Conservation (phyloP, 2,329 filamentous ascomycete species). For the Fusarium concolor region DNA sequence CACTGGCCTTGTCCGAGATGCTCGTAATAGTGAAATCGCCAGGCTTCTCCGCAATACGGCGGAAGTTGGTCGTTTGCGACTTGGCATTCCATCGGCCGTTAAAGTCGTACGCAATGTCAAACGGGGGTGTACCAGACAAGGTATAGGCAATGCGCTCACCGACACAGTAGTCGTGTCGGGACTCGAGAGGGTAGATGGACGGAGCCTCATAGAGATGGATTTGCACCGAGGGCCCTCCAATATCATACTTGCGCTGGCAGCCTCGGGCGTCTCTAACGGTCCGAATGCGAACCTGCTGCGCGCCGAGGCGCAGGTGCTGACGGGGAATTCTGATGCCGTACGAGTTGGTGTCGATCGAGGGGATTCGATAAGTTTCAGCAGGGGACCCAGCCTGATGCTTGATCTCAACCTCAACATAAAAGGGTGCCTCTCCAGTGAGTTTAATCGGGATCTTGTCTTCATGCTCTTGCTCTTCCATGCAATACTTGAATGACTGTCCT, state of each 20-base stretch:
- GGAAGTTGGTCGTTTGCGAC: constrained; percentile 84
- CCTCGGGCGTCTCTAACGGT: constrained; percentile 89
- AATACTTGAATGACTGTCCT: constrained; percentile 95
- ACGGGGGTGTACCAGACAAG: constrained; percentile 89
- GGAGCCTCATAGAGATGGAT: constrained; percentile 95
- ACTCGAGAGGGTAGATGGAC: constrained; percentile 87
- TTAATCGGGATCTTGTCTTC: constrained; percentile 91
- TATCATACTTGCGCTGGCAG: constrained; percentile 82
- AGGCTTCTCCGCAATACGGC: constrained; percentile 90
- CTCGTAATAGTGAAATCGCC: constrained; percentile 90
- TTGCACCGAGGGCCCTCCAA: constrained; percentile 80
- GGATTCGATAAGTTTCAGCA: constrained; percentile 83
- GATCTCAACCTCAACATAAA: constrained; percentile 91
- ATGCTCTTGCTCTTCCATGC: constrained; percentile 82
- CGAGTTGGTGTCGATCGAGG: constrained; percentile 78
- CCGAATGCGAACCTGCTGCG: constrained; percentile 87
- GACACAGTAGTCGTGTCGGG: constrained; percentile 89
- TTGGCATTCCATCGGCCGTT: constrained; percentile 84
- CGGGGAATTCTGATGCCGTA: constrained; percentile 89
- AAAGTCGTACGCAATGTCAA: constrained; percentile 93
- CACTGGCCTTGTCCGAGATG: constrained; percentile 86
- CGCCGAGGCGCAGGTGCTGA: constrained; percentile 85
- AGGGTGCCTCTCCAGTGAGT: constrained; percentile 85
- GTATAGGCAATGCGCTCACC: constrained; percentile 95
- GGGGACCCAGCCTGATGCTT: constrained; percentile 87